Percentiles rank a stretch among this genome's conserved stretches.
phyloP scores from a whole-genome alignment of 2,329 filamentous ascomycete species.

The Cryphonectria naterciae region DNA sequence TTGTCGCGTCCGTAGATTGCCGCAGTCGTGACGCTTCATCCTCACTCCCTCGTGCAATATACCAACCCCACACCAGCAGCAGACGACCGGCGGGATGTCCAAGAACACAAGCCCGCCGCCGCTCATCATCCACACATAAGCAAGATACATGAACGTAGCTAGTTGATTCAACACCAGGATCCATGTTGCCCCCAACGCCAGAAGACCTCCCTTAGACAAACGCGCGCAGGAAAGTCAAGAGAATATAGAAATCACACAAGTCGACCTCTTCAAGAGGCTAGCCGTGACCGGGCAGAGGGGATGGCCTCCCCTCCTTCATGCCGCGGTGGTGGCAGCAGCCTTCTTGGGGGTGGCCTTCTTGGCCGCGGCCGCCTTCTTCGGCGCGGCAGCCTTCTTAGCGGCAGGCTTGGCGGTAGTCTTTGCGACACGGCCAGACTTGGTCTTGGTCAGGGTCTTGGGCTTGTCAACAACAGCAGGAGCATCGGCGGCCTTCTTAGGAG shows the following conservation, averaged over 20 bases:
- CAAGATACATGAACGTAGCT: constrained; percentile 31
- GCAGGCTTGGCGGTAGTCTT: constrained; percentile 64
- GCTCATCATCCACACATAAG: constrained; percentile 31
- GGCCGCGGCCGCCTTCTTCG: constrained; percentile 36
- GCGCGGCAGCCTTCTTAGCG: constrained; percentile 48
- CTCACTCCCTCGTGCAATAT: constrained; percentile 3
- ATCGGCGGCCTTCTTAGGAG: constrained; percentile 29
- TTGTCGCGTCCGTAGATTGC: constrained; percentile 9
- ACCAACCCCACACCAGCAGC: constrained; percentile 13
- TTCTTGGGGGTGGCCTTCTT: constrained; percentile 47
- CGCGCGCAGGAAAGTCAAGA: constrained; percentile 39
- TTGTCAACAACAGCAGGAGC: constrained; percentile 68
- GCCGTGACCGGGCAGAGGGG: constrained; percentile 1
- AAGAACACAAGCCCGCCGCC: constrained; percentile 34
- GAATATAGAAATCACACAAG: constrained; percentile 35
- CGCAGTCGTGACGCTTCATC: constrained; percentile 1
- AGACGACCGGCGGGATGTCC: constrained; percentile 20
- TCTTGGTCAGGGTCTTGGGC: constrained; percentile 73
- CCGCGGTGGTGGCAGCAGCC: constrained; percentile 26
- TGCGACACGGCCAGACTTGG: constrained; percentile 83
- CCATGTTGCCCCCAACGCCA: constrained; percentile 40
- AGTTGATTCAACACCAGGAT: constrained; percentile 36
- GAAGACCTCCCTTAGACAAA: constrained; percentile 34
- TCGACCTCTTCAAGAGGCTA: constrained; percentile 7
- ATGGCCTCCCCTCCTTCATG: not conserved